A percentile compares a stretch with the other conserved stretches of the same genome.
phyloP scores from a whole-genome alignment of 805 yeast species.

The Schwanniomyces pseudopolymorphus region DNA sequence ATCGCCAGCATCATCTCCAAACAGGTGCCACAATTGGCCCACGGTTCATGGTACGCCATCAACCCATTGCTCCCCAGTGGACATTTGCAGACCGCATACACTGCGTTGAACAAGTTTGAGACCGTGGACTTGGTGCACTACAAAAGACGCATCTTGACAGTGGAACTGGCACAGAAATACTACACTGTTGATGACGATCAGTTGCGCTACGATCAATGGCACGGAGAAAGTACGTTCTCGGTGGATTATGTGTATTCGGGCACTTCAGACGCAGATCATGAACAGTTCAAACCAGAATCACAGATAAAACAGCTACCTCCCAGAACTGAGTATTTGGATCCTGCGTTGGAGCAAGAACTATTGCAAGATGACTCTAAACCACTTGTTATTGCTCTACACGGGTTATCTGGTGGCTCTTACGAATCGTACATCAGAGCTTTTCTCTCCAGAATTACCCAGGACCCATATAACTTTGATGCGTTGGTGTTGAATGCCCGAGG shows the following conservation, averaged over 20 bases:
- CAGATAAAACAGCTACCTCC: conserved; percentile 62
- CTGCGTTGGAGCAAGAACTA: conserved; percentile 37
- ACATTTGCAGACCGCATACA: conserved; percentile 49
- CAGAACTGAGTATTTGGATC: conserved; percentile 60
- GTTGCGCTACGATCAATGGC: conserved; percentile 39
- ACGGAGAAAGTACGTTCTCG: conserved; percentile 47
- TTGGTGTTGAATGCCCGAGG: conserved; percentile 71
- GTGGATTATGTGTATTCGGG: conserved; percentile 43
- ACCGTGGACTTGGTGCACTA: conserved; percentile 42
- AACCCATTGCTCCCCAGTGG: conserved; percentile 51
- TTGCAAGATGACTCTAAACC: conserved; percentile 47
- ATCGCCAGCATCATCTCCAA: conserved; percentile 33
- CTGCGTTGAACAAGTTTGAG: conserved; percentile 45
- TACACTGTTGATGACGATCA: conserved; percentile 27
- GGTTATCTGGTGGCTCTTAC: conserved; percentile 78
- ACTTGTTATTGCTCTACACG: conserved; percentile 63
- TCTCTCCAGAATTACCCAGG: conserved; percentile 40
- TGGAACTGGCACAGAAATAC: conserved; percentile 19
- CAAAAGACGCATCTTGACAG: conserved; percentile 41
- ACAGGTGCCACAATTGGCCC: conserved; percentile 39
- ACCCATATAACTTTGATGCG: conserved; percentile 48
- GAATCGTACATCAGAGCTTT: conserved; percentile 69
- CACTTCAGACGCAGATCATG: conserved; percentile 17
- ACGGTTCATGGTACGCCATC: conserved; percentile 38
- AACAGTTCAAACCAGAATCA: conserved; percentile 40